Percentiles rank a stretch among this genome's conserved stretches.
Conservation (phyloP, 169 alveolate genomes). For the Plasmodium gallinaceum region DNA sequence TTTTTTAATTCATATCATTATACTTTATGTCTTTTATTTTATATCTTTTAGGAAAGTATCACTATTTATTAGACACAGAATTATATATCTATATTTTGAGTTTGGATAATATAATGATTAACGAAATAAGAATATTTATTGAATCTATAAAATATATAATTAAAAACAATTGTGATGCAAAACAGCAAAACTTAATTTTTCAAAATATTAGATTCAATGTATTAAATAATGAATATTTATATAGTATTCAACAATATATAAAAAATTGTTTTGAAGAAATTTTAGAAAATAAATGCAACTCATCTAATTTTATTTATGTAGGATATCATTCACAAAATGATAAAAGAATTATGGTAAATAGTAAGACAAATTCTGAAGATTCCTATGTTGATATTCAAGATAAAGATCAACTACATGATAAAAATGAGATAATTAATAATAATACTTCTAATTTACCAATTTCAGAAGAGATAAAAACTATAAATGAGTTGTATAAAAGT, state of each 20-base stretch:
- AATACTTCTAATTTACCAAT: constrained; percentile 6
- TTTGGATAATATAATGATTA: constrained; percentile 45
- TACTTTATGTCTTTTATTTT: background rate
- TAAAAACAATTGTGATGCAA: constrained; percentile 45
- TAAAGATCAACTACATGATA: constrained; percentile 1
- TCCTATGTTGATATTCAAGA: background rate
- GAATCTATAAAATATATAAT: constrained; percentile 58
- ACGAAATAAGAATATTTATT: constrained; percentile 62
- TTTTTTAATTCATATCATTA: background rate
- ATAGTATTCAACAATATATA: constrained; percentile 27
- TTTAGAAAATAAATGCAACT: constrained; percentile 48
- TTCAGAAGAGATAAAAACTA: constrained; percentile 51
- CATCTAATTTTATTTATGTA: constrained; percentile 53
- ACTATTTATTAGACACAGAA: constrained; percentile 45
- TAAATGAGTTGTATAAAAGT: constrained; percentile 47
- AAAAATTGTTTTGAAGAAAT: constrained; percentile 61
- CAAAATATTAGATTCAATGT: constrained; percentile 40
- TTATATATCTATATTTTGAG: constrained; percentile 31
- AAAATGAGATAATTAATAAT: background rate
- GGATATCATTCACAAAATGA: constrained; percentile 11
- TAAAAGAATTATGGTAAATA: background rate
- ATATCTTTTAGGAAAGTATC: constrained; percentile 25
- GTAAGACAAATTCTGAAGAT: background rate
- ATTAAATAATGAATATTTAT: constrained; percentile 30
- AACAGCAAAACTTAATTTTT: constrained; percentile 33